Evolutionary conservation across 345 rosid species (phyloP).

Genomic region (Aquilaria sinensis): DNA sequence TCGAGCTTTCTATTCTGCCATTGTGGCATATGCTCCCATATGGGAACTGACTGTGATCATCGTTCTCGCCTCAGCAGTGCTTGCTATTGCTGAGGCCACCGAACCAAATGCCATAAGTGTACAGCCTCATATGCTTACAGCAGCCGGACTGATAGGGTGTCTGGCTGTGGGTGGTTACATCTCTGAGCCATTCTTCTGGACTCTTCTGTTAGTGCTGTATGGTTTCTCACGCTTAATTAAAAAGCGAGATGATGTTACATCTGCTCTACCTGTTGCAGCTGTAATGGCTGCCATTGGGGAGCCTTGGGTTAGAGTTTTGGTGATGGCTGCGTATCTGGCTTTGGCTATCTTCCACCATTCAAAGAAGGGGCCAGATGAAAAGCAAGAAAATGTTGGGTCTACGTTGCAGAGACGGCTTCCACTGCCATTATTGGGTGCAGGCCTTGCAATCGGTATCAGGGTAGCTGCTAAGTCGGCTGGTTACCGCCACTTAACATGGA

Average conservation of each 20-base stretch:
- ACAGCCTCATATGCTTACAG: slow-evolving; percentile 58
- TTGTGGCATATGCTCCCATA: slow-evolving; percentile 64
- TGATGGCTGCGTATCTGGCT: slow-evolving; percentile 42
- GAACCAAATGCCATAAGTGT: slow-evolving; percentile 49
- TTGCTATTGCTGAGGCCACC: slow-evolving; percentile 80
- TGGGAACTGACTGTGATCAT: slow-evolving; percentile 55
- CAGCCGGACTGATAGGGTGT: slow-evolving; percentile 67
- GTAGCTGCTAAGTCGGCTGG: slow-evolving; percentile 89
- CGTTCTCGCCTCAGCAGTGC: slow-evolving; percentile 59
- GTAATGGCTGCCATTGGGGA: slow-evolving; percentile 77
- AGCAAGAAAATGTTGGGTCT: slow-evolving; percentile 35
- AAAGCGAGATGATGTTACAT: slow-evolving; percentile 74
- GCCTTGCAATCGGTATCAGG: slow-evolving; percentile 77
- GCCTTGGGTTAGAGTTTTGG: slow-evolving; percentile 79
- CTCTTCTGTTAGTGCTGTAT: slow-evolving; percentile 53
- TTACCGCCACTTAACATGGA: slow-evolving; percentile 88
- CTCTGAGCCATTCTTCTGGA: slow-evolving; percentile 84
- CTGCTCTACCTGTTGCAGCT: slow-evolving; percentile 76
- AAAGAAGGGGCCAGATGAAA: slow-evolving; percentile 28
- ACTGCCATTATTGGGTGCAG: slow-evolving; percentile 59
- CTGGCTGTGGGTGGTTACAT: slow-evolving; percentile 70
- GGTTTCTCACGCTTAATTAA: slow-evolving; percentile 50
- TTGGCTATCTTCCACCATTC: slow-evolving; percentile 67
- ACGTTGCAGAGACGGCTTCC: slow-evolving; percentile 32
- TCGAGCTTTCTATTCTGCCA: slow-evolving; percentile 64